Percentiles rank a stretch among this genome's conserved stretches.
phyloP scores from a whole-genome alignment of 2,329 filamentous ascomycete species.

The Colletotrichum scovillei region DNA sequence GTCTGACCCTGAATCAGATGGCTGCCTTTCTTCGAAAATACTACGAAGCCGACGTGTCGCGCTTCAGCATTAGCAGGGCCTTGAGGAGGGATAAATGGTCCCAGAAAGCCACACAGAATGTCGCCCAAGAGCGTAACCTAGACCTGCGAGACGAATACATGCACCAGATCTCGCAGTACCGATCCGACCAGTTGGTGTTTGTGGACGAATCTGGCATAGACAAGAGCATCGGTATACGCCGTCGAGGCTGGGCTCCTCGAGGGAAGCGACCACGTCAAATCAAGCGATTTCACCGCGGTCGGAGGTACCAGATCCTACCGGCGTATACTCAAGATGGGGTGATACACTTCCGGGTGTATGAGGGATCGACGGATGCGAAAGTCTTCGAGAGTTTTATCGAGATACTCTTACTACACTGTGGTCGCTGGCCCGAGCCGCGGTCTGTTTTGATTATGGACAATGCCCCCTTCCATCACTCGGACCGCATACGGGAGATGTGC shows the following conservation, averaged over 20 bases:
- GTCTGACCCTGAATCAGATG: not conserved
- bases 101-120: too few relatives aligned
- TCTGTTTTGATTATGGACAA: slow-evolving; percentile 51
- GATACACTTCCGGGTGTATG: slow-evolving; percentile 38
- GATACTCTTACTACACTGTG: slow-evolving; percentile 45
- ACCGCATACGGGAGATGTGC: slow-evolving; percentile 42
- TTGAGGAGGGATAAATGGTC: too few relatives aligned
- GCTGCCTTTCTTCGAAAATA: slow-evolving; percentile 4
- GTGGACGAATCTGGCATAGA: slow-evolving; percentile 52
- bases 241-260: too few relatives aligned
- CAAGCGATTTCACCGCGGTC: slow-evolving; percentile 39
- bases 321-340: slow-evolving; percentile 44
- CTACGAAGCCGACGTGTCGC: slow-evolving; percentile 5
- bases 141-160: slow-evolving; percentile 48
- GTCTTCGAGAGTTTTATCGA: slow-evolving; percentile 45
- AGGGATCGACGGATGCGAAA: slow-evolving; percentile 31
- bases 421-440: slow-evolving; percentile 46
- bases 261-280: too few relatives aligned
- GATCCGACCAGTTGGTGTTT: slow-evolving; percentile 48
- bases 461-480: slow-evolving; percentile 44
- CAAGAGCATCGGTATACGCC: slow-evolving; percentile 46
- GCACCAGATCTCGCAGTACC: slow-evolving; percentile 45
- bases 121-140: too few relatives aligned
- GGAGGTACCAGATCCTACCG: slow-evolving; percentile 41
- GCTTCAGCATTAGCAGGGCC: slow-evolving; percentile 4